Base-by-base conservation (phyloP, 768 basidiomycete species). In the Boletellus sp. region DNA sequence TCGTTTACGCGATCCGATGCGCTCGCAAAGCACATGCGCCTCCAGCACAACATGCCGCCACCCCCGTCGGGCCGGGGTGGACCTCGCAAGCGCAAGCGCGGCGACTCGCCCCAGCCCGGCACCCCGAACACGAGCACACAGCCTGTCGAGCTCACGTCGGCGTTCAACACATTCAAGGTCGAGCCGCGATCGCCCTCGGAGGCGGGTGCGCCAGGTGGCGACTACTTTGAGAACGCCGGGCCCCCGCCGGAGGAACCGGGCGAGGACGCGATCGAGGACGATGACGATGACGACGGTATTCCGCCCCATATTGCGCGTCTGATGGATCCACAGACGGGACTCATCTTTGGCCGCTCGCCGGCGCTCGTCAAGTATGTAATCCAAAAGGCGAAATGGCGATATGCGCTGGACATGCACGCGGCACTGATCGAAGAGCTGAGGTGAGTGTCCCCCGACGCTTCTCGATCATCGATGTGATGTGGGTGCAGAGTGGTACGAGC, bases 1-100 rank as follows among this genome's bases (percentile, higher is more conserved):
- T 87, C 90, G 0, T 97, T 97, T 69, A 94, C 93, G 9, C 91
- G 94, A 37, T 92, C 92, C 2, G 94, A 96, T 69, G 92, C 94
- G 9, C 81, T 95, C 17, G 85, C 85, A 19, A 95, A 95, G 63
- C 94, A 96, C 67, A 86, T 93, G 81, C 85, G 91, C 22, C 81
- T 89, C 28, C 89, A 94, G 61, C 89, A 93, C 70, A 84, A 87
- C 58, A 83, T 88, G 62, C 76, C 76, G 2, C 84, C 87, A 0
- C 87, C 89, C 0, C 75, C 81, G 2, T 85, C 90, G 0, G 83
- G 84, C 6, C 78, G 86, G 34, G 87, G 85, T 38, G 85, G 85
- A 16, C 73, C 70, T 15, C 78, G 84, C 43, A 86, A 87, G 62
- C 83, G 88, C 47, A 90, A 89, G 61, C 80, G 84, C 26, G 74